Conservation (phyloP, 2,329 filamentous ascomycete genomes). For the Penicillium italicum region DNA sequence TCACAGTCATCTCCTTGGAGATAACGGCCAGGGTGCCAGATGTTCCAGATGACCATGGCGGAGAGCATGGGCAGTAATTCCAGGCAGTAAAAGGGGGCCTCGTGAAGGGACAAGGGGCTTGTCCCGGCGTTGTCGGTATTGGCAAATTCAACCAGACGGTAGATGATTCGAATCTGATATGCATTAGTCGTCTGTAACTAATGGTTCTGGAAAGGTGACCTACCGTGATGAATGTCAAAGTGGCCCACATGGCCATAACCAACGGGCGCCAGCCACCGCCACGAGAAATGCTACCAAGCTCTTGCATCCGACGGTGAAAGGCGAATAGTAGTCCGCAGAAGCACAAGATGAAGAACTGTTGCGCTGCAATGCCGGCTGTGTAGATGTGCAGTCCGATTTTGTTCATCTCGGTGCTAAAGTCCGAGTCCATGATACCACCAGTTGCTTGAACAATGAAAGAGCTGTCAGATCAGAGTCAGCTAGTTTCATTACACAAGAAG, state of each 20-base stretch:
- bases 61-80: slow-evolving; percentile 2
- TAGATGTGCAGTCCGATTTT: slow-evolving; percentile 4
- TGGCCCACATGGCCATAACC: slow-evolving; percentile 4
- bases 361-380: slow-evolving; percentile 5
- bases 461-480: background rate
- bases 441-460: slow-evolving; percentile 7
- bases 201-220: background rate
- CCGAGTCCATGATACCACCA: slow-evolving; percentile 6
- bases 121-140: slow-evolving; percentile 1
- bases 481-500: background rate
- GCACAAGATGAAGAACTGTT: slow-evolving; percentile 3
- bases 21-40: slow-evolving; percentile 7
- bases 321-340: background rate
- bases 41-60: slow-evolving; percentile 5
- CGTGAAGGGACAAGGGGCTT: slow-evolving; percentile 1
- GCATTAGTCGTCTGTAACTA: background rate
- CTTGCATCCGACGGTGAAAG: slow-evolving; percentile 2
- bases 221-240: slow-evolving; percentile 3
- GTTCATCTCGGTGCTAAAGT: background rate
- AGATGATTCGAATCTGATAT: slow-evolving; percentile 4
- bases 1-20: slow-evolving; percentile 6
- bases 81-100: slow-evolving; percentile 6
- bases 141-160: slow-evolving; percentile 6
- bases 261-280: slow-evolving; percentile 1
- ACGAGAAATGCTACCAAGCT: background rate